phyloP scores from a whole-genome alignment of 2,329 filamentous ascomycete species.

The Colletotrichum limetticola region DNA sequence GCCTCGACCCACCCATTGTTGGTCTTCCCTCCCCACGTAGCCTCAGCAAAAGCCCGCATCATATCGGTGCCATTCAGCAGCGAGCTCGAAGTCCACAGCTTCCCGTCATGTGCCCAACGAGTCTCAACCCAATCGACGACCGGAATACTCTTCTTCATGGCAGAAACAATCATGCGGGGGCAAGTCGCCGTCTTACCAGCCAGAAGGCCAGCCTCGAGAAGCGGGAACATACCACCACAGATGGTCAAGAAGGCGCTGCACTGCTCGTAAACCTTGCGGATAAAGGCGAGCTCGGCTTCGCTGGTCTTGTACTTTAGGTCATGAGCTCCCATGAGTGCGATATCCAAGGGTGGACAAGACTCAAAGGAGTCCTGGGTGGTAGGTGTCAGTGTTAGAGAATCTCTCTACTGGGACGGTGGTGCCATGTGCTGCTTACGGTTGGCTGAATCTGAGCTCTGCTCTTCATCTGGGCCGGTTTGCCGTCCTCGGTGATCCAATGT shows the following conservation, averaged over 20 bases:
- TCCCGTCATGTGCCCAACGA: constrained; percentile 48
- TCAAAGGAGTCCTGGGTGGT: constrained; percentile 49
- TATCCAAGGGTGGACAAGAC: constrained; percentile 51
- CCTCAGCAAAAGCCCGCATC: constrained; percentile 43
- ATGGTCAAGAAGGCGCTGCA: constrained; percentile 52
- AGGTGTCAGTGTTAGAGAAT: not conserved
- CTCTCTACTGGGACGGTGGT: too few relatives aligned
- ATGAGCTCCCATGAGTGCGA: constrained; percentile 53
- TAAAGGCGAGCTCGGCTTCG: constrained; percentile 47
- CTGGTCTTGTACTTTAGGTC: constrained; percentile 41
- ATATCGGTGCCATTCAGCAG: constrained; percentile 49
- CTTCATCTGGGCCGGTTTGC: constrained; percentile 37
- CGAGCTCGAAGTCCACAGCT: constrained; percentile 49
- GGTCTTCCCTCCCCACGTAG: constrained; percentile 42
- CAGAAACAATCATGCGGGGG: constrained; percentile 43
- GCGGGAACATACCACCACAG: constrained; percentile 49
- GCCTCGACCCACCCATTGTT: constrained; percentile 37
- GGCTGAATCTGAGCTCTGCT: constrained; percentile 42
- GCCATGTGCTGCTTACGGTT: constrained; percentile 39
- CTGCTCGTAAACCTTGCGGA: constrained; percentile 47
- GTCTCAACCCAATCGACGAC: constrained; percentile 50
- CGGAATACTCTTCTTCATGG: constrained; percentile 42
- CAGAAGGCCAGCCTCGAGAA: constrained; percentile 48
- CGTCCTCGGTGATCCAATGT: constrained; percentile 48
- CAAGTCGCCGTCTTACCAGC: constrained; percentile 50